Evolutionary conservation across 192 early-diverging fungal species (phyloP).

Genomic region (Backusella westeae): DNA sequence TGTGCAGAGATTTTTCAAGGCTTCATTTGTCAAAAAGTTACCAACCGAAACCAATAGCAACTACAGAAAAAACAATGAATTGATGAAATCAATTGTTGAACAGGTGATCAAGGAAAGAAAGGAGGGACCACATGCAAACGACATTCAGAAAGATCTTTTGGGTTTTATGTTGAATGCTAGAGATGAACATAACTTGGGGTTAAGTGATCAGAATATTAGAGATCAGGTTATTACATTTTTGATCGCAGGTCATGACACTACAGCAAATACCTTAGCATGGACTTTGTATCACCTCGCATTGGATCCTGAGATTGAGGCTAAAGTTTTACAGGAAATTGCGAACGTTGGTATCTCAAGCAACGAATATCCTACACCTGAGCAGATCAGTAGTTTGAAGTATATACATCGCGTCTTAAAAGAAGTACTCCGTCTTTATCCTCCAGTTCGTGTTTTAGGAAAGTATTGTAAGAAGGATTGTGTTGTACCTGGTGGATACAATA

Average conservation of each 20-base stretch:
- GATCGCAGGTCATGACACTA: slow-evolving; percentile 58
- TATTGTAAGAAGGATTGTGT: slow-evolving; percentile 41
- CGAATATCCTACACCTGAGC: slow-evolving; percentile 29
- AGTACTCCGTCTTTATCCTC: slow-evolving; percentile 53
- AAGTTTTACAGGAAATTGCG: slow-evolving; percentile 49
- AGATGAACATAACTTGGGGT: slow-evolving; percentile 31
- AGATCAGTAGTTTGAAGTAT: slow-evolving; percentile 45
- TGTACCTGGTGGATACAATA: slow-evolving; percentile 41
- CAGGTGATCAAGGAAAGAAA: slow-evolving; percentile 51
- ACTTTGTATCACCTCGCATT: slow-evolving; percentile 42
- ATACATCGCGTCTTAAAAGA: slow-evolving; percentile 55
- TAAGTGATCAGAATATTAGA: slow-evolving; percentile 49
- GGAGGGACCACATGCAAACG: slow-evolving; percentile 23
- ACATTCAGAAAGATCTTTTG: slow-evolving; percentile 46
- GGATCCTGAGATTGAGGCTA: slow-evolving; percentile 41
- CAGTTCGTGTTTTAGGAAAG: slow-evolving; percentile 41
- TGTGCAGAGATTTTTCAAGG: slow-evolving; percentile 25
- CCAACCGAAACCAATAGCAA: slow-evolving; percentile 39
- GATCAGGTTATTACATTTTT: slow-evolving; percentile 65
- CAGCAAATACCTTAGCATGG: slow-evolving; percentile 53
- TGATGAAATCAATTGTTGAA: slow-evolving; percentile 50
- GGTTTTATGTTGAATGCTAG: slow-evolving; percentile 57
- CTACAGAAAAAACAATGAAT: slow-evolving; percentile 33
- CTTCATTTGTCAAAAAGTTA: slow-evolving; percentile 43
- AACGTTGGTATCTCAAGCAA: slow-evolving; percentile 36